Base-by-base conservation (phyloP, 371 early-diverging fungal species). In the Rhizopus sp. region DNA sequence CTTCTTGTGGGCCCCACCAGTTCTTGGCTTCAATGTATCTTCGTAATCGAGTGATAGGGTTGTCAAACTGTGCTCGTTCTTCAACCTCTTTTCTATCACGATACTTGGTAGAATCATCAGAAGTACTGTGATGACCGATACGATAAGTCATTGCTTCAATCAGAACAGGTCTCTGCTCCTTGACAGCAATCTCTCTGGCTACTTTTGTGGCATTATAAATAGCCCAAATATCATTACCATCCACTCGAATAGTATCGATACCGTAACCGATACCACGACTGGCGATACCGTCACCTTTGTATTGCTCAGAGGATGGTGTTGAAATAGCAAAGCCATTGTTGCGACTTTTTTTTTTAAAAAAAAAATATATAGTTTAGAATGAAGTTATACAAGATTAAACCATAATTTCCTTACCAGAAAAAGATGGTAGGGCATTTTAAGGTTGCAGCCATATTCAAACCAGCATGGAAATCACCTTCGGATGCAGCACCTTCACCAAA, bases 321-420 rank as follows among this genome's bases (percentile, higher is more conserved):
- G 98, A 98, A 46, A 98, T 98, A 32, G 99, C 98, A 72, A 90
- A 98, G 6, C 98, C 98, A 75, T 98, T 98, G 85, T 98, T 98
- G 44, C 99, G 91, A 80, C 93, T 90, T 57, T 15, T n/a, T n/a
- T n/a, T 53, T 38, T 4, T 38, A 54, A 44, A 44, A 42, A 8
- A 16, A 42, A 34, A 49, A 23, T 0, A 40, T n/a, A n/a, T n/a
- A n/a, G n/a, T n/a, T 50, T 13, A 63, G 32, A 53, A 49, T 49
- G 34, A 46, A 57, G 23, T 33, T 30, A 33, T n/a, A 39, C 5
- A 40, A 38, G 13, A 45, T n/a, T 31, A 31, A 8, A 23, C 2
- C 9, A 41, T 29, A 33, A 39, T 10, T 35, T 6, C 38, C 66
- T 58, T 79, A 90, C 91, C 98, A 98, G 72, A 96, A 93, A 70